Evolutionary conservation across 2,329 filamentous ascomycete species (phyloP).

Genomic region (Fusarium sp.): DNA sequence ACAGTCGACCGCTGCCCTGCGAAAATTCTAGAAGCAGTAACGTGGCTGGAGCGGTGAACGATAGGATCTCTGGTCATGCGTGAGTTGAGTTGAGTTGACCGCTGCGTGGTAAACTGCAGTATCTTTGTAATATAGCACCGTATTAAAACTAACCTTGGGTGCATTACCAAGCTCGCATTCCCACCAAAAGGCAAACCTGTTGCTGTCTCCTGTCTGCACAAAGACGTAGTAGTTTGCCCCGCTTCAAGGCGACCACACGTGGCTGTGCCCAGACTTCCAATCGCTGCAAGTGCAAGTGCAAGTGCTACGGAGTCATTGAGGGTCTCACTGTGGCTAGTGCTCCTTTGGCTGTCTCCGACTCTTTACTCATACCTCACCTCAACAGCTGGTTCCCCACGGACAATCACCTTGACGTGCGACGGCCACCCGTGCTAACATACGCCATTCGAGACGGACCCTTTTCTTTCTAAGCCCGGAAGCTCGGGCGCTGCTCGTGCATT

Average conservation of each 20-base stretch:
- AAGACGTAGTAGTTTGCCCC: constrained; percentile 36
- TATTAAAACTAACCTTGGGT: constrained; percentile 8
- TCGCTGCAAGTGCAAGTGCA: constrained; percentile 2
- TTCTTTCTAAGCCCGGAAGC: constrained; percentile 41
- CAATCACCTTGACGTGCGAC: constrained; percentile 44
- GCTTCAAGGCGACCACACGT: constrained; percentile 18
- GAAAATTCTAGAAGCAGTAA: constrained; percentile 36
- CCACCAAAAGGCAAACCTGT: constrained; percentile 23
- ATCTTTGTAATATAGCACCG: neutral
- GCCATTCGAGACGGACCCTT: constrained; percentile 44
- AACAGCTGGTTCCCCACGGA: constrained; percentile 41
- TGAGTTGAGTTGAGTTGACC: constrained; percentile 26
- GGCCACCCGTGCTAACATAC: constrained; percentile 42
- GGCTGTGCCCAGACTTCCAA: constrained; percentile 26
- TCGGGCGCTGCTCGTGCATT: constrained; percentile 40
- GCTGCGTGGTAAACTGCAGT: constrained; percentile 10
- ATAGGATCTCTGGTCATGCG: constrained; percentile 9
- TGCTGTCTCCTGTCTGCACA: constrained; percentile 19
- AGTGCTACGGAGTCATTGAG: constrained; percentile 32
- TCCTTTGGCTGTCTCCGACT: constrained; percentile 21
- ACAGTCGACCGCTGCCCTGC: constrained; percentile 24
- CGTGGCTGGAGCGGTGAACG: constrained; percentile 35
- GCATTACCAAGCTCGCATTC: constrained; percentile 1
- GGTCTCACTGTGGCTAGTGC: constrained; percentile 39
- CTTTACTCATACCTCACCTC: constrained; percentile 26